Evolutionary conservation across 192 early-diverging fungal genomes (phyloP), one percentile per base, ranked within the genome.

Genomic region (Podila horticola): DNA sequence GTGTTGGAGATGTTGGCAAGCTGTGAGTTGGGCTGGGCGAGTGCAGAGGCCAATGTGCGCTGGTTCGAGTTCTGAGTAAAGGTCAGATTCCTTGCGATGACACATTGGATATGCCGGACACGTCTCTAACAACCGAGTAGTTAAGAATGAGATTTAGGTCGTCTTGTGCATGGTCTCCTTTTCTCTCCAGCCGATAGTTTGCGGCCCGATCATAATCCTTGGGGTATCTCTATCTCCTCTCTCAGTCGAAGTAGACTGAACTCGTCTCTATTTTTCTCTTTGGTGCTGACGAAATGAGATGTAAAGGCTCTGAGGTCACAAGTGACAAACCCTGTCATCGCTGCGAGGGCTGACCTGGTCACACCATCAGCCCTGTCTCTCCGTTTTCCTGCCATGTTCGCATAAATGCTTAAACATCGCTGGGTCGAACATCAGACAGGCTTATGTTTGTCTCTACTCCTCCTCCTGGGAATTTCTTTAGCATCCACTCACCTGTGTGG

Each of bases 1-100:
- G 24, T 24, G 33, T 58, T 31, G 20, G 49, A 55, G 13, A 57
- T 26, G 36, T 59, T 59, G 52, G n/a, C n/a, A 2, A 17, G 49
- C 12, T 66, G 55, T 26, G 26, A 9, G 38, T 49, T 58, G 26
- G 24, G 5, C 1, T 31, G 48, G 5, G 60, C 22, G 17, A 81
- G 30, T 3, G 63, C 71, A 12, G 77, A 81, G 33, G 77, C 55
- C 7, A 81, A 45, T 3, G 77, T 81, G 38, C 67, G 67, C 26
- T 81, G 71, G 31, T 81, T 81, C 15, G 77, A 64, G 51, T 81
- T 81, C 28, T 69, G 70, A 13, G 71, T 73, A 45, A 81, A 81
- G 8, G 77, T 81, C 41, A 81, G 49, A 66, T 81, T 81, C 69
- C 77, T 73, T 10, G 77, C 77, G 12, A 69, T 38, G 62, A 81